These are phyloP conservation scores for Candida coquimbonensis DNA, from an alignment of 805 yeast genomes.

Conservation along the genomic window DNA sequence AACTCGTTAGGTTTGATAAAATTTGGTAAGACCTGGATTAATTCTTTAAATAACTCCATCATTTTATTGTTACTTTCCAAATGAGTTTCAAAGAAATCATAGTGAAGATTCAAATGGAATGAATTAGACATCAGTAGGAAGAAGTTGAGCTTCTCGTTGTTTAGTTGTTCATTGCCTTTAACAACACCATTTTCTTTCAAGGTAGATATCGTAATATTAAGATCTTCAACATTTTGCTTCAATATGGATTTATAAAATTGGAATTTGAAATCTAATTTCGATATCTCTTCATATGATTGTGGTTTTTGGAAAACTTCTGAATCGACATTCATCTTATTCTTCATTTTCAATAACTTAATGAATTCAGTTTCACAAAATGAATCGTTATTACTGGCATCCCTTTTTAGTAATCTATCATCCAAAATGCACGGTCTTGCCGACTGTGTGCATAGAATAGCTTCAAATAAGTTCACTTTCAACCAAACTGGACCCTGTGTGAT, in stretches of 20 bases:
- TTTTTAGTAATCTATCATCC: constrained; percentile 7
- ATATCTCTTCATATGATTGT: constrained; percentile 5
- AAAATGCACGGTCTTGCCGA: constrained; percentile 16
- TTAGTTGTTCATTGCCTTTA: too few relatives aligned
- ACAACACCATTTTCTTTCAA: too few relatives aligned
- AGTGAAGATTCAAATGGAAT: constrained; percentile 16
- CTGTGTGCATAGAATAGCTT: constrained; percentile 13
- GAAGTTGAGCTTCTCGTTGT: background rate
- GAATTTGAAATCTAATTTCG: constrained; percentile 10
- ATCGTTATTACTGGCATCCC: constrained; percentile 3
- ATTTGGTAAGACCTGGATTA: constrained; percentile 3
- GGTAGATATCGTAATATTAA: too few relatives aligned
- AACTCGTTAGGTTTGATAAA: constrained; percentile 1
- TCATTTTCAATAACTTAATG: constrained; percentile 11
- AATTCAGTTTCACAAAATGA: constrained; percentile 15
- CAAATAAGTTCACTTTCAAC: constrained; percentile 16
- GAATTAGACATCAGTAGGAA: constrained; percentile 8
- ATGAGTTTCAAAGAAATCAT: constrained; percentile 9
- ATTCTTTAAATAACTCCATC: background rate
- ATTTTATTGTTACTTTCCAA: constrained; percentile 13
- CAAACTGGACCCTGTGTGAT: constrained; percentile 14
- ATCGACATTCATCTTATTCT: constrained; percentile 13
- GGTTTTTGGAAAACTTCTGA: constrained; percentile 3
- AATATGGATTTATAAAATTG: constrained; percentile 9
- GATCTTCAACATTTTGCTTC: background rate